Conservation (phyloP, 164 flowering plant species). For the Nymphaea colorata region DNA sequence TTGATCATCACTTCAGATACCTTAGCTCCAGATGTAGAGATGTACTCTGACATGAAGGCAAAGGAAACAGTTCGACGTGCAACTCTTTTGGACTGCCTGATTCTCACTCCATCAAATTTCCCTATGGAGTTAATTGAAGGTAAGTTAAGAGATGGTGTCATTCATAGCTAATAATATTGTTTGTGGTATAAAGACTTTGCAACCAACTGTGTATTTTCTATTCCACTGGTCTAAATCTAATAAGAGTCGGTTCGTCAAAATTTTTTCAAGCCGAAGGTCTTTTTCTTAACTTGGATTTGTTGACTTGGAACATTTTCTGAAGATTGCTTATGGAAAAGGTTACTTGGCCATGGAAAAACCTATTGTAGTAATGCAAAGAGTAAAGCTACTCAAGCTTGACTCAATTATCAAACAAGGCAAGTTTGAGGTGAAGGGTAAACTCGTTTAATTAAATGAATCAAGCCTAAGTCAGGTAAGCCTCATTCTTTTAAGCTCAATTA, state of each 20-base stretch:
- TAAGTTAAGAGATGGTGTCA: background rate
- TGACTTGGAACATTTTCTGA: background rate
- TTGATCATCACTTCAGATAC: background rate
- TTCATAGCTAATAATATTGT: too few relatives aligned
- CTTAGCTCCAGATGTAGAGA: background rate
- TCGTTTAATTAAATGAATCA: too few relatives aligned
- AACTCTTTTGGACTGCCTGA: background rate
- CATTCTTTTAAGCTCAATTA: too few relatives aligned
- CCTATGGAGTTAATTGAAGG: background rate
- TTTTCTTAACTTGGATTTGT: background rate
- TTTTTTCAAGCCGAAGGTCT: background rate
- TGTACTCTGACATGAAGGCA: background rate
- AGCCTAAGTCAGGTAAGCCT: too few relatives aligned
- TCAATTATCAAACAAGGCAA: too few relatives aligned
- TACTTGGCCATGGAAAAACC: too few relatives aligned
- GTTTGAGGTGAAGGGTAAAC: too few relatives aligned
- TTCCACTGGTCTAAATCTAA: background rate
- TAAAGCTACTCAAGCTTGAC: too few relatives aligned
- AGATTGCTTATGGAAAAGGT: background rate
- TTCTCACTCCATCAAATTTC: background rate
- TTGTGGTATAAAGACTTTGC: background rate
- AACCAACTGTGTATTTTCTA: background rate
- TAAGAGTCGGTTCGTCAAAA: background rate
- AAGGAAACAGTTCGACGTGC: background rate
- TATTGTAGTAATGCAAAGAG: too few relatives aligned